Conservation (phyloP, 176 grass and related monocot genomes). For the Eragrostis nindensis region DNA sequence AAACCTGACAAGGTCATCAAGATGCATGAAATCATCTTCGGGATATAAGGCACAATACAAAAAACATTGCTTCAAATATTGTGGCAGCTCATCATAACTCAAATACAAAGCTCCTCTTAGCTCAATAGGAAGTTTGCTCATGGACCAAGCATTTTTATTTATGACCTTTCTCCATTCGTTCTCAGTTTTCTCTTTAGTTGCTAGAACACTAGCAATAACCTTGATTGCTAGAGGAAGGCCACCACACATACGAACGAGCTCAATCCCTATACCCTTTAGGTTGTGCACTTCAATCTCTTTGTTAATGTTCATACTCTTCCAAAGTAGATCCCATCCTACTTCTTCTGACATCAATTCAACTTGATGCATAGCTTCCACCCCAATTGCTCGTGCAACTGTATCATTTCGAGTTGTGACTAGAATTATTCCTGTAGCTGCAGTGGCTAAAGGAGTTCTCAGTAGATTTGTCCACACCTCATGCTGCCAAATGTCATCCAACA, state of each 20-base stretch:
- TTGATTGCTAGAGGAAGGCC: constrained; percentile 57
- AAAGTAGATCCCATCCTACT: constrained; percentile 33
- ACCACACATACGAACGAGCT: constrained; percentile 49
- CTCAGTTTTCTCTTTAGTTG: neutral
- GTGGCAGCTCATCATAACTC: constrained; percentile 48
- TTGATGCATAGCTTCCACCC: neutral
- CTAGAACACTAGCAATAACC: constrained; percentile 18
- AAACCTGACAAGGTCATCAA: neutral
- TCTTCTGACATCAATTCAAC: constrained; percentile 31
- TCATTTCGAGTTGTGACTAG: constrained; percentile 39
- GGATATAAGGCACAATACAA: constrained; percentile 8
- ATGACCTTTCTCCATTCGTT: constrained; percentile 48
- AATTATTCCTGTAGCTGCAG: neutral
- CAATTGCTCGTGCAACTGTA: neutral
- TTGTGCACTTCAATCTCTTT: constrained; percentile 24
- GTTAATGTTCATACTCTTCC: constrained; percentile 12
- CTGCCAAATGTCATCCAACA: too few relatives aligned
- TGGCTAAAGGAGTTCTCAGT: too few relatives aligned
- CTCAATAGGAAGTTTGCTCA: constrained; percentile 13
- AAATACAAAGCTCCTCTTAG: constrained; percentile 35
- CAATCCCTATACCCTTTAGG: constrained; percentile 2
- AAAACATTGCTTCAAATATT: constrained; percentile 39
- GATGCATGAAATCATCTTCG: neutral
- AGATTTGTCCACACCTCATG: too few relatives aligned
- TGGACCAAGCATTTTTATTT: constrained; percentile 45